Percentiles rank a stretch among this genome's conserved stretches.
These are phyloP conservation scores for Botryotinia globosa DNA, from an alignment of 2,329 filamentous ascomycete genomes.

Conservation along the genomic window DNA sequence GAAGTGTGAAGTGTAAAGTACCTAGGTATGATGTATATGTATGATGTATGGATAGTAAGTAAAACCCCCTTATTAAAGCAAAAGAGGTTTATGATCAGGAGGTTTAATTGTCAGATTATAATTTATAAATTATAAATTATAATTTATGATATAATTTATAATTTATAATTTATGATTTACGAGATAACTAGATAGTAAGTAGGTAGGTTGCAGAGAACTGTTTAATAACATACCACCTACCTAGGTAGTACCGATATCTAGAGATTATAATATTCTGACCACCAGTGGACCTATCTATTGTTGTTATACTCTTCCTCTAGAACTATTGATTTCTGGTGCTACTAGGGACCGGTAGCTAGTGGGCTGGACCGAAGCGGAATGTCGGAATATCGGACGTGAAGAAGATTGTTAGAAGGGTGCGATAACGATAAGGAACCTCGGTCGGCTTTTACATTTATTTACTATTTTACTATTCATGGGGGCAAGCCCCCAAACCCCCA, in stretches of 20 bases:
- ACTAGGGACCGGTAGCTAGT: not conserved
- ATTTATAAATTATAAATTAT: too few relatives aligned
- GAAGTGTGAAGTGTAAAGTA: too few relatives aligned
- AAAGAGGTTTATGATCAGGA: not conserved
- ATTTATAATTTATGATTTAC: too few relatives aligned
- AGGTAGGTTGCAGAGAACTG: not conserved
- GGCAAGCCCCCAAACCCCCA: not conserved
- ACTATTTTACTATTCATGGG: not conserved
- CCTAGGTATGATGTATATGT: not conserved
- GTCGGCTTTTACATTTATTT: not conserved
- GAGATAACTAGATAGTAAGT: not conserved
- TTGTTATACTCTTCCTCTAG: too few relatives aligned
- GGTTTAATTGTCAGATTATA: not conserved
- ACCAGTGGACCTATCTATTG: too few relatives aligned
- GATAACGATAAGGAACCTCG: not conserved
- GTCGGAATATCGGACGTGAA: not conserved
- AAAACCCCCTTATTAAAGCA: slow-evolving; percentile 2
- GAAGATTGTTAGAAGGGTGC: not conserved
- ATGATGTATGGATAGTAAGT: not conserved
- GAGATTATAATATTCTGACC: not conserved
- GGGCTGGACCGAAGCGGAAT: slow-evolving; percentile 1
- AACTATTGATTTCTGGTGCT: not conserved
- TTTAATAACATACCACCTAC: not conserved
- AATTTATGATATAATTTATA: not conserved
- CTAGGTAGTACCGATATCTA: too few relatives aligned